phyloP scores from a whole-genome alignment of 2,329 filamentous ascomycete genomes.

The Fusarium nematophilum region DNA sequence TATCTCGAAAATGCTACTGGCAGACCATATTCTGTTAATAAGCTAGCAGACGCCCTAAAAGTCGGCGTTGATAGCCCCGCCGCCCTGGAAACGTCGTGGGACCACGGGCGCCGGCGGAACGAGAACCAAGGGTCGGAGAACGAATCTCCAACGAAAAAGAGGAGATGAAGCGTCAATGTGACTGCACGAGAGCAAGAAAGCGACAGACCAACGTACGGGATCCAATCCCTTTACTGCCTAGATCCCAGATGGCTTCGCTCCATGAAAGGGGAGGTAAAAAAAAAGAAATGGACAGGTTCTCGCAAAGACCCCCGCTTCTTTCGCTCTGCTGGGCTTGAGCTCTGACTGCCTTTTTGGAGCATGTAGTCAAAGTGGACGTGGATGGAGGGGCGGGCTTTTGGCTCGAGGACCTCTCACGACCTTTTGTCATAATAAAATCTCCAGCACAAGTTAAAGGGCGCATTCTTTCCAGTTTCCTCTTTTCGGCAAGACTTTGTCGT shows the following conservation, averaged over 20 bases:
- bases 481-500: neutral
- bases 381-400: slow-evolving; percentile 33
- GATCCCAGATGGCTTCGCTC: neutral
- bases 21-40: slow-evolving; percentile 4
- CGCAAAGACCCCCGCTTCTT: slow-evolving; percentile 29
- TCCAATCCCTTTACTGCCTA: slow-evolving; percentile 19
- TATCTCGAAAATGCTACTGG: fast-evolving
- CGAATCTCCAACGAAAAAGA: slow-evolving; percentile 10
- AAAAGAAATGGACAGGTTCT: neutral
- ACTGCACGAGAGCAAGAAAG: slow-evolving; percentile 6
- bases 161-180: slow-evolving; percentile 10
- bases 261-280: neutral
- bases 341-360: slow-evolving; percentile 24
- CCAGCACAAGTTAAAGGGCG: slow-evolving; percentile 7
- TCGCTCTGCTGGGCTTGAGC: slow-evolving; percentile 4
- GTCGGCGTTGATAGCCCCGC: slow-evolving; percentile 17
- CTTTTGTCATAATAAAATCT: slow-evolving; percentile 25
- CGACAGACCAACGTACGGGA: slow-evolving; percentile 10
- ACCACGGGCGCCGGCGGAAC: slow-evolving; percentile 14
- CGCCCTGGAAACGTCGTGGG: slow-evolving; percentile 22
- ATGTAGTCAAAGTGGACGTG: slow-evolving; percentile 31
- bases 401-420: slow-evolving; percentile 22
- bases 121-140: slow-evolving; percentile 9
- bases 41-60: slow-evolving; percentile 7
- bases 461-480: slow-evolving; percentile 8